These are phyloP conservation scores for Chondrus crispus DNA, from an alignment of 23 red algal species.

Conservation along the genomic window DNA sequence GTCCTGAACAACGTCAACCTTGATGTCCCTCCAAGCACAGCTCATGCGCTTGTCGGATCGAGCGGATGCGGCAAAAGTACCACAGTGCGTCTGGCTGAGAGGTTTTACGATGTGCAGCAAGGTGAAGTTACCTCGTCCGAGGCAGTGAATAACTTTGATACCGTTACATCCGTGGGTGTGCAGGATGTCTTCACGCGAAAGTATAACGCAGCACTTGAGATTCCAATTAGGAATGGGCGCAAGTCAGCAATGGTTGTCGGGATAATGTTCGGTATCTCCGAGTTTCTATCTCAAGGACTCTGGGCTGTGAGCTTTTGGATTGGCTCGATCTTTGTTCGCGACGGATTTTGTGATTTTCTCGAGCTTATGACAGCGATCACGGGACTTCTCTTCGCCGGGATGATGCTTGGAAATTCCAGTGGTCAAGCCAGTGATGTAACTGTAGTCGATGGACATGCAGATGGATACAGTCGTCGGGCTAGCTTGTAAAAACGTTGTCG, in stretches of 20 bases:
- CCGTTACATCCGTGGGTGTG: slow-evolving; percentile 64
- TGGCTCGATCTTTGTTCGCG: slow-evolving; percentile 57
- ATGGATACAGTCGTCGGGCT: too few relatives aligned
- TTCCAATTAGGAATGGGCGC: slow-evolving; percentile 40
- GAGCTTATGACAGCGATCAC: slow-evolving; percentile 63
- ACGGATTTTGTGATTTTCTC: slow-evolving; percentile 25
- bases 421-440: too few relatives aligned
- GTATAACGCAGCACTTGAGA: slow-evolving; percentile 56
- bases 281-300: slow-evolving; percentile 56
- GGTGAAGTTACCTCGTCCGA: slow-evolving; percentile 66
- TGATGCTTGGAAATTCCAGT: slow-evolving; percentile 92
- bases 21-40: slow-evolving; percentile 58
- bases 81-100: slow-evolving; percentile 78
- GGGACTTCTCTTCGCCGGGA: slow-evolving; percentile 73
- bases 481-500: too few relatives aligned
- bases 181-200: slow-evolving; percentile 53
- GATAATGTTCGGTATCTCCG: slow-evolving; percentile 54
- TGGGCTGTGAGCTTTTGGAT: slow-evolving; percentile 85
- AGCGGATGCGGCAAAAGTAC: slow-evolving; percentile 94
- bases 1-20: slow-evolving; percentile 72
- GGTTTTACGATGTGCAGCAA: slow-evolving; percentile 78
- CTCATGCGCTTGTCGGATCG: slow-evolving; percentile 86
- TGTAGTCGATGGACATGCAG: too few relatives aligned
- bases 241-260: slow-evolving; percentile 45
- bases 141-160: slow-evolving; percentile 78